Conservation (phyloP, 495 filamentous ascomycete genomes). For the Amphirosellinia nigrospora region DNA sequence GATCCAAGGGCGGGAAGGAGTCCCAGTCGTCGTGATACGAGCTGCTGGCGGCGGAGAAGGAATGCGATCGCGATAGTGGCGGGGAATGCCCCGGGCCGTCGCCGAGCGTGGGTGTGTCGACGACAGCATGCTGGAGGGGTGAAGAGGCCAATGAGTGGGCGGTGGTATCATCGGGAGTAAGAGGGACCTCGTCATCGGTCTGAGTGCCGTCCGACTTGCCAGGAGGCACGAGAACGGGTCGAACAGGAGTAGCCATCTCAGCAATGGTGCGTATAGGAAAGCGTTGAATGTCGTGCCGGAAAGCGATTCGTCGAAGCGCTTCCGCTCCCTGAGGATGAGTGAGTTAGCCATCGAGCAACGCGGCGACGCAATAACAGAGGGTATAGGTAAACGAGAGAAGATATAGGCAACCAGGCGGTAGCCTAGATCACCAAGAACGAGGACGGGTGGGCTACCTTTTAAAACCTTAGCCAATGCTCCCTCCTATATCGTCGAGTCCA, state of each 20-base stretch:
- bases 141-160: slow-evolving; percentile 48
- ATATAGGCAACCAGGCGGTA: neutral
- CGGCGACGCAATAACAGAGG: slow-evolving; percentile 1
- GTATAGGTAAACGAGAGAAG: slow-evolving; percentile 9
- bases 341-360: slow-evolving; percentile 1
- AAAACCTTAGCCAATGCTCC: neutral
- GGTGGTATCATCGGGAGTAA: slow-evolving; percentile 49
- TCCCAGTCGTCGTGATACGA: slow-evolving; percentile 91
- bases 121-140: slow-evolving; percentile 44
- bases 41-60: slow-evolving; percentile 77
- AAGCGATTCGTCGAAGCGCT: slow-evolving; percentile 48
- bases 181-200: slow-evolving; percentile 50
- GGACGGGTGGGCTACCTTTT: slow-evolving; percentile 5
- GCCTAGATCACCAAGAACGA: neutral
- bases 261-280: slow-evolving; percentile 45
- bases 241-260: slow-evolving; percentile 56
- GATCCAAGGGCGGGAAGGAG: slow-evolving; percentile 83
- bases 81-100: slow-evolving; percentile 57
- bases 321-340: slow-evolving; percentile 38
- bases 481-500: neutral
- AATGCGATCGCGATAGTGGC: slow-evolving; percentile 70
- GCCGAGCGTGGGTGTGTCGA: slow-evolving; percentile 50
- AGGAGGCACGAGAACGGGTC: slow-evolving; percentile 37
- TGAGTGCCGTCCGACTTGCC: slow-evolving; percentile 49
- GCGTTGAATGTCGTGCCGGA: slow-evolving; percentile 41